phyloP scores from a whole-genome alignment of 352 stramenopile species.

The Phytophthora megakarya region DNA sequence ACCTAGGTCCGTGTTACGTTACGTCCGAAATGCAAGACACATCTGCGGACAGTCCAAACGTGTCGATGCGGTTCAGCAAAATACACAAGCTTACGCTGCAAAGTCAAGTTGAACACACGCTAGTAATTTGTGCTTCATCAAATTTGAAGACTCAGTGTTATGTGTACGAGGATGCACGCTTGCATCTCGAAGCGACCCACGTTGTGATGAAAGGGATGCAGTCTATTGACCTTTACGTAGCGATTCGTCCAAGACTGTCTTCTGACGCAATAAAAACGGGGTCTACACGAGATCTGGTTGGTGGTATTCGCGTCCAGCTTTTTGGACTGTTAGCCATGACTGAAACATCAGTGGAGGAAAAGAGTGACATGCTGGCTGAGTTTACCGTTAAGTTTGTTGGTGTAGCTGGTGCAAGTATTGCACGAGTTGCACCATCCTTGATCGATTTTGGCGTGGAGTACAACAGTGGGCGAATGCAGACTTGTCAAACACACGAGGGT shows the following conservation, averaged over 20 bases:
- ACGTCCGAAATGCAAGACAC: conserved; percentile 86
- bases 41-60: conserved; percentile 71
- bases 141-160: conserved; percentile 92
- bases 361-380: conserved; percentile 78
- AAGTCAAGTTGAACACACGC: conserved; percentile 76
- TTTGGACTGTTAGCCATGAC: conserved; percentile 44
- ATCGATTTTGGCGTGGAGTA: conserved; percentile 86
- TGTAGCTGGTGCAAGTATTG: conserved; percentile 79
- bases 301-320: conserved; percentile 87
- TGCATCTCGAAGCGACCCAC: conserved; percentile 76
- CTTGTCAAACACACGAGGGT: conserved; percentile 61
- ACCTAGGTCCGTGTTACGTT: conserved; percentile 85
- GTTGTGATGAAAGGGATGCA: conserved; percentile 73
- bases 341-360: conserved; percentile 44
- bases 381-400: conserved; percentile 91
- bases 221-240: conserved; percentile 76
- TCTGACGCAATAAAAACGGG: conserved; percentile 83
- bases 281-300: conserved; percentile 76
- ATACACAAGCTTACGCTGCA: conserved; percentile 83
- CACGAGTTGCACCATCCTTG: conserved; percentile 58
- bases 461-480: conserved; percentile 50
- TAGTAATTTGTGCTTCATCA: conserved; percentile 81
- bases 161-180: conserved; percentile 76
- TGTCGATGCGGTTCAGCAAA: conserved; percentile 85
- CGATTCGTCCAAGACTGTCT: conserved; percentile 79